Evolutionary conservation across 2,329 filamentous ascomycete genomes (phyloP).

Genomic region (Paracoccidioides lutzii): DNA sequence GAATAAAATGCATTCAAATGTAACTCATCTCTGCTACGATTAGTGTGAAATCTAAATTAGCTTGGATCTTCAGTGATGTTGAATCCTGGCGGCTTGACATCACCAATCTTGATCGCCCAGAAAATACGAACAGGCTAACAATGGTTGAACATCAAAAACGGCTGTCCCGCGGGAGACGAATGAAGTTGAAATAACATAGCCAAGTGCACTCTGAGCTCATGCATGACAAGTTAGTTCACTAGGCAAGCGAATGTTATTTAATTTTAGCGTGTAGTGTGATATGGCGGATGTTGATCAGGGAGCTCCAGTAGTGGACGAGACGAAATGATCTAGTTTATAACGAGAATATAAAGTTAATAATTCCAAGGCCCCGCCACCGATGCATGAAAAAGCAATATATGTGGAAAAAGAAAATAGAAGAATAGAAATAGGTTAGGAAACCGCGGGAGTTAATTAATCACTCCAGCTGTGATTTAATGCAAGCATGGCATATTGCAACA

Average conservation of each 20-base stretch:
- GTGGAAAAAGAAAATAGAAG: background rate
- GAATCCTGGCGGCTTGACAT: too few relatives aligned
- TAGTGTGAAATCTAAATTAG: too few relatives aligned
- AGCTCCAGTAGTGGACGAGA: background rate
- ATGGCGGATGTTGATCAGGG: background rate
- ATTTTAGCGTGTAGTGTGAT: background rate
- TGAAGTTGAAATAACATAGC: background rate
- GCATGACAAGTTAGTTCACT: background rate
- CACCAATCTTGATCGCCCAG: background rate
- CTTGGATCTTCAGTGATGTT: too few relatives aligned
- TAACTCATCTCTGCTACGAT: too few relatives aligned
- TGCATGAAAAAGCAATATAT: background rate
- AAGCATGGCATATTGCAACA: background rate
- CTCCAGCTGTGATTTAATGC: background rate
- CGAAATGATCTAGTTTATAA: background rate
- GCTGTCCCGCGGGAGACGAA: background rate
- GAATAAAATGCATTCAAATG: too few relatives aligned
- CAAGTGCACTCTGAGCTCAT: background rate
- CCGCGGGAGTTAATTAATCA: background rate
- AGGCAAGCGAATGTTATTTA: background rate
- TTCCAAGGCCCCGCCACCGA: background rate
- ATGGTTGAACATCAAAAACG: background rate
- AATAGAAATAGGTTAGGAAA: background rate
- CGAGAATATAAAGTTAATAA: background rate
- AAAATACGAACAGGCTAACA: background rate